Base-by-base conservation (phyloP, 2,329 filamentous ascomycete genomes). In the Penicillium sp. region DNA sequence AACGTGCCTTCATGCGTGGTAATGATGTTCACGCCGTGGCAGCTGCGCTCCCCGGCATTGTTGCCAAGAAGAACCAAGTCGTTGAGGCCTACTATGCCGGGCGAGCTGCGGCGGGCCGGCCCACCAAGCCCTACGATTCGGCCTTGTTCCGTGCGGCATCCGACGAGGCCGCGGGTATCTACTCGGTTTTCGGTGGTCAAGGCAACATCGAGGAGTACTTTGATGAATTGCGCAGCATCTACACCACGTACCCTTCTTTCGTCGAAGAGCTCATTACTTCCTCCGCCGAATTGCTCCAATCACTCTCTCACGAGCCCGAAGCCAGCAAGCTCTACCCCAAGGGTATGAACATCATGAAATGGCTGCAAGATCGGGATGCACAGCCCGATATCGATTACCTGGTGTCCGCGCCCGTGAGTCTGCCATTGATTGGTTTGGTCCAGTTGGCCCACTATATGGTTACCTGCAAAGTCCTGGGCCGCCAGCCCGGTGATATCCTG, bases 201-300 rank as follows among this genome's bases (percentile, higher is more conserved):
- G 94, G 94, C 68, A 99, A 99, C 76, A 97, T 99, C 63, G 93
- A 99, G 77, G 95, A 99, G 78, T 99, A 99, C 78, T 99, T 99
- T 70, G 93, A 99, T 66, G 94, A 99, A 80, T 84, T 99, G 61
- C 87, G 94, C 55, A 89, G 96, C 74, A 85, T 97, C 57, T 93
- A 93, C 80, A 87, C 82, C 68, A 96, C 92, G 58, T 99, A 99
- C 78, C 88, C 90, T 13, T 89, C 89, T 29, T 95, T 99, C 65
- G 86, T 97, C 5, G 89, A 91, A 65, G 91, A 95, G 64, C 86
- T 97, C 63, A 84, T 99, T 70, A 83, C 84, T 29, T 84, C 87
- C 25, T 88, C 92, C 8, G 92, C 94, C 15, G 89, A 95, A 70
- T 86, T 96, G 53, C 84, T 99, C n/a, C 91, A 93, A 72, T 87